Evolutionary conservation across 2,329 filamentous ascomycete species (phyloP).

Genomic region (Fusarium sp.): DNA sequence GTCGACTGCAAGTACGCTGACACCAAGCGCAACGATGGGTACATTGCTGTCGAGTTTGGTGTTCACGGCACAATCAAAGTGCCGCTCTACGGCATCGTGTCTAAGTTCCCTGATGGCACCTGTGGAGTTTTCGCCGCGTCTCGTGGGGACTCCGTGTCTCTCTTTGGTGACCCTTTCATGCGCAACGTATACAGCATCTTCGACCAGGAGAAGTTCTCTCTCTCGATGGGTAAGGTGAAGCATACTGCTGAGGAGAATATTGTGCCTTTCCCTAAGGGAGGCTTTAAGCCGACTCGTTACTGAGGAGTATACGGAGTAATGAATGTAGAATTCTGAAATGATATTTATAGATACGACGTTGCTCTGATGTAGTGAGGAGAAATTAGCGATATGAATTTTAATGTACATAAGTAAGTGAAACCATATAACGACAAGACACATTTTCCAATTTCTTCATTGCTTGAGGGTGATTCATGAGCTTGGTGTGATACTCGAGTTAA

Average conservation of each 20-base stretch:
- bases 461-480: rapidly evolving
- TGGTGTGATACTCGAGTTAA: too few species aligned
- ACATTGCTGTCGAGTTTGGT: neutral
- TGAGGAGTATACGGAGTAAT: too few species aligned
- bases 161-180: constrained; percentile 4
- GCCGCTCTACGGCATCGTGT: neutral
- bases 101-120: neutral
- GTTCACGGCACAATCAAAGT: neutral
- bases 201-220: neutral
- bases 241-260: neutral
- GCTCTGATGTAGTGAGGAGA: too few species aligned
- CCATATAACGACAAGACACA: neutral
- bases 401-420: neutral
- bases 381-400: rapidly evolving
- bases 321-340: too few species aligned
- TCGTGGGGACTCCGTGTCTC: neutral
- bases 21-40: neutral
- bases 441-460: neutral
- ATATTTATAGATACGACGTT: neutral
- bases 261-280: neutral
- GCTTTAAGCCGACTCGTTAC: neutral
- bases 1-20: constrained; percentile 2
- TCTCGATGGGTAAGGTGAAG: neutral
- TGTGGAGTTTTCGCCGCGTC: neutral
- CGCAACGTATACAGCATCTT: constrained; percentile 4